Conservation (phyloP, 495 filamentous ascomycete species). For the Aspergillus haitiensis region DNA sequence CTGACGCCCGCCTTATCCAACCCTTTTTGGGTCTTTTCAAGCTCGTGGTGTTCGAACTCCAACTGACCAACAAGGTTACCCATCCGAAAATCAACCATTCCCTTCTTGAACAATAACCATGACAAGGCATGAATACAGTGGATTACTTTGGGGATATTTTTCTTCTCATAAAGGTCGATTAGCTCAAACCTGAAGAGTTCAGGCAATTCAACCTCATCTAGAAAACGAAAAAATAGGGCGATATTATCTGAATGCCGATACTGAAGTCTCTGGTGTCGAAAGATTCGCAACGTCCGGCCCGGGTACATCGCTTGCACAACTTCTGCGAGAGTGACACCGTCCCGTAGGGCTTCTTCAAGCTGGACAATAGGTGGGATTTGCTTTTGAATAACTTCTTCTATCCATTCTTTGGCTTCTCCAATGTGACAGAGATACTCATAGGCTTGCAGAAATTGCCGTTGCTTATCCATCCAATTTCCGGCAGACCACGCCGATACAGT, state of each 20-base stretch:
- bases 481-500: conserved; percentile 71
- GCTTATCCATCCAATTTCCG: conserved; percentile 98
- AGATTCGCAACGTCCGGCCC: conserved; percentile 72
- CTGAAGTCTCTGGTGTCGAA: conserved; percentile 78
- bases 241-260: conserved; percentile 98
- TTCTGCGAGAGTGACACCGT: conserved; percentile 94
- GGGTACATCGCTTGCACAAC: conserved; percentile 90
- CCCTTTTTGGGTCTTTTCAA: conserved; percentile 94
- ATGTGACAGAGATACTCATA: conserved; percentile 99
- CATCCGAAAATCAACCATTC: conserved; percentile 91
- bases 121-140: conserved; percentile 97
- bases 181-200: conserved; percentile 99
- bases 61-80: conserved; percentile 98
- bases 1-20: conserved; percentile 90
- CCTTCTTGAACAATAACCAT: conserved; percentile 92
- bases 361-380: conserved; percentile 94
- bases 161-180: conserved; percentile 98
- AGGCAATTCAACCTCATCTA: conserved; percentile 90
- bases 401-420: conserved; percentile 99
- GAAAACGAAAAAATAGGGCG: conserved; percentile 86
- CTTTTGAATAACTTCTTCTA: conserved; percentile 88
- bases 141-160: conserved; percentile 98
- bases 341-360: conserved; percentile 86
- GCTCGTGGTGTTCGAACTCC: conserved; percentile 95
- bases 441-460: conserved; percentile 92